phyloP scores from a whole-genome alignment of 768 basidiomycete species.

The Panaeolus papilionaceus region DNA sequence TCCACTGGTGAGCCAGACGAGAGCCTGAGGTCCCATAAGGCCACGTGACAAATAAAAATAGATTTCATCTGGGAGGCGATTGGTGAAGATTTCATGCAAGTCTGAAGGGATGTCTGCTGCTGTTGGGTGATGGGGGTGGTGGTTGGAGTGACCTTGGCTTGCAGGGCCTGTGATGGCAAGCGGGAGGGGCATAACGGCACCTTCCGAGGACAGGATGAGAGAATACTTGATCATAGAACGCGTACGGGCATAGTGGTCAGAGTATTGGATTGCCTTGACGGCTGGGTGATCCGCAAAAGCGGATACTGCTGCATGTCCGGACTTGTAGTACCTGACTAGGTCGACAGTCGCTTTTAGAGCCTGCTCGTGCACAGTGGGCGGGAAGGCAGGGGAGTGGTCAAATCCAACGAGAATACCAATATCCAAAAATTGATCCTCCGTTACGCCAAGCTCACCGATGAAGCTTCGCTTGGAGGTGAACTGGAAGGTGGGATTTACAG shows the following conservation, averaged over 20 bases:
- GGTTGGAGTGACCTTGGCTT: conserved; percentile 56
- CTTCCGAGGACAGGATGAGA: conserved; percentile 88
- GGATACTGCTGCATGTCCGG: conserved; percentile 80
- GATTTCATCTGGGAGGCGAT: conserved; percentile 93
- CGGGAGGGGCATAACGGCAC: conserved; percentile 80
- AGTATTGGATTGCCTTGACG: conserved; percentile 81
- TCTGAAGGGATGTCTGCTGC: conserved; percentile 90
- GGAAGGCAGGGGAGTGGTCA: conserved; percentile 80
- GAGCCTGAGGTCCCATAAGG: conserved; percentile 83
- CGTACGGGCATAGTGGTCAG: conserved; percentile 87
- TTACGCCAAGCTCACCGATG: conserved; percentile 60
- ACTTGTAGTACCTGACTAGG: conserved; percentile 92
- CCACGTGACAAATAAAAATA: conserved; percentile 97
- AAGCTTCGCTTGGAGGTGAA: conserved; percentile 84
- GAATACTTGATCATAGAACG: conserved; percentile 93
- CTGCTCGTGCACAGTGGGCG: conserved; percentile 81
- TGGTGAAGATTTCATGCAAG: conserved; percentile 93
- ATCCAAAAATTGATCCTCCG: conserved; percentile 94
- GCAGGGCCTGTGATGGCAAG: conserved; percentile 64
- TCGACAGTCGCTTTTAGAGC: conserved; percentile 87
- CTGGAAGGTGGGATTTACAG: conserved; percentile 74
- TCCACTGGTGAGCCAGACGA: conserved; percentile 94
- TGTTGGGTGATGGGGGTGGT: conserved; percentile 72
- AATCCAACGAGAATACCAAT: conserved; percentile 92
- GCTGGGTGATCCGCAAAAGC: conserved; percentile 82